Evolutionary conservation across 768 basidiomycete genomes (phyloP), one percentile per base, ranked within the genome.

Genomic region (Leucogyrophana mollusca): DNA sequence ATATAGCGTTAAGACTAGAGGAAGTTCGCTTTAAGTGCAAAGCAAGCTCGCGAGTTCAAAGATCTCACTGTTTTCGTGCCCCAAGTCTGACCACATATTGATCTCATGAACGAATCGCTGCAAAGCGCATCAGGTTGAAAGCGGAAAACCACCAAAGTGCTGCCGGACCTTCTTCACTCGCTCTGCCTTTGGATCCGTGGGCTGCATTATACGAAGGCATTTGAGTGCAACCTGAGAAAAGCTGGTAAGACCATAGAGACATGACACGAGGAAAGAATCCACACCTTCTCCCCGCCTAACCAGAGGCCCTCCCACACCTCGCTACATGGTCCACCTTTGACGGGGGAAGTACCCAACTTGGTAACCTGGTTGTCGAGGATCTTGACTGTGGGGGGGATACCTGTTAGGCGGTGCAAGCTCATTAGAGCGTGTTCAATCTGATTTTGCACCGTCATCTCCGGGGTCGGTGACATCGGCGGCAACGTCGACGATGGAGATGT

Each of bases 91-190:
- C 81, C 81, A 83, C 16, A 81, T 67, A 14, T 56, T 53, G 16
- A 83, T 74, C 61, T 83, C 82, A 41, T 74, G 73, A 55, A 78
- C 73, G 49, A 83, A 78, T 22, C 79, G 74, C 81, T 83, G 45
- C 21, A 21, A 32, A 8, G 13, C 35, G 47, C 1, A 5, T 23
- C 16, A 34, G 3, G 13, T 30, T 40, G 5, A n/a, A n/a, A n/a
- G n/a, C n/a, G n/a, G n/a, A n/a, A n/a, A n/a, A n/a, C n/a, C n/a
- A n/a, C n/a, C 8, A 18, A 34, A 9, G 1, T 45, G 6, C 34
- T n/a, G 4, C 39, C 43, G 40, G n/a, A 66, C 58, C 33, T 51
- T 49, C n/a, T 60, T 47, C 34, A 79, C 71, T 61, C 73, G 71
- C 49, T 70, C 57, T 1, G 74, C 66, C 53, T 60, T 71, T 17